These are phyloP conservation scores for Bacterosira constricta DNA, from an alignment of 108 stramenopile genomes.

Conservation along the genomic window DNA sequence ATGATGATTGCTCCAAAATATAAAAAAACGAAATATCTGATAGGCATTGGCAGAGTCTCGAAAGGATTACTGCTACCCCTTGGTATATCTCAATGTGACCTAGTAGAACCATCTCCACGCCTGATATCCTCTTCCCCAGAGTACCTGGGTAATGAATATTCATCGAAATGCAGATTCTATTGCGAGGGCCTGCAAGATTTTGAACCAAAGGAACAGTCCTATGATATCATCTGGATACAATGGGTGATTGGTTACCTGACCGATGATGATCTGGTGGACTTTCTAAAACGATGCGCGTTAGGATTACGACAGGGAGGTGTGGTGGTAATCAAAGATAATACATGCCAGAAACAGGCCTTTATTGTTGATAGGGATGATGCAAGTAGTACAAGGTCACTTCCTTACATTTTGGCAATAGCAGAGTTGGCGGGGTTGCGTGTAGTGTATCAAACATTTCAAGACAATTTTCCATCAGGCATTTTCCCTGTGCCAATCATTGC, in stretches of 20 bases:
- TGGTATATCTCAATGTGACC: slow-evolving; percentile 66
- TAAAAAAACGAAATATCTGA: not conserved
- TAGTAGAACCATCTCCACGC: slow-evolving; percentile 92
- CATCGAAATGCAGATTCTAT: slow-evolving; percentile 71
- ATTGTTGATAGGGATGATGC: slow-evolving; percentile 87
- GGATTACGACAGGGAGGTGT: slow-evolving; percentile 71
- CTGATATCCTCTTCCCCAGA: slow-evolving; percentile 83
- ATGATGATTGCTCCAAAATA: too few relatives aligned
- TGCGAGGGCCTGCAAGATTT: slow-evolving; percentile 89
- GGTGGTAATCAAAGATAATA: slow-evolving; percentile 91
- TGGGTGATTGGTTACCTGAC: slow-evolving; percentile 92
- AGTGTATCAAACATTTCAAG: slow-evolving; percentile 60
- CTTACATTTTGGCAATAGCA: slow-evolving; percentile 76
- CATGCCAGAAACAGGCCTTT: slow-evolving; percentile 73
- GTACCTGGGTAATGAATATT: slow-evolving; percentile 67
- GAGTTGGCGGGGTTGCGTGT: slow-evolving; percentile 74
- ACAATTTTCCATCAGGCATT: slow-evolving; percentile 85
- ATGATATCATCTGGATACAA: slow-evolving; percentile 93
- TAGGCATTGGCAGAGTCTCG: slow-evolving; percentile 89
- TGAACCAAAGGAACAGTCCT: slow-evolving; percentile 58
- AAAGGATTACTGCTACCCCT: slow-evolving; percentile 86
- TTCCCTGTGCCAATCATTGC: slow-evolving; percentile 92
- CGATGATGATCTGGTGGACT: slow-evolving; percentile 82
- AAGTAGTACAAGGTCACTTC: slow-evolving; percentile 75
- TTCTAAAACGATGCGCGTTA: slow-evolving; percentile 69